Conservation (phyloP, 768 basidiomycete genomes). For the Tylopilus balloui region DNA sequence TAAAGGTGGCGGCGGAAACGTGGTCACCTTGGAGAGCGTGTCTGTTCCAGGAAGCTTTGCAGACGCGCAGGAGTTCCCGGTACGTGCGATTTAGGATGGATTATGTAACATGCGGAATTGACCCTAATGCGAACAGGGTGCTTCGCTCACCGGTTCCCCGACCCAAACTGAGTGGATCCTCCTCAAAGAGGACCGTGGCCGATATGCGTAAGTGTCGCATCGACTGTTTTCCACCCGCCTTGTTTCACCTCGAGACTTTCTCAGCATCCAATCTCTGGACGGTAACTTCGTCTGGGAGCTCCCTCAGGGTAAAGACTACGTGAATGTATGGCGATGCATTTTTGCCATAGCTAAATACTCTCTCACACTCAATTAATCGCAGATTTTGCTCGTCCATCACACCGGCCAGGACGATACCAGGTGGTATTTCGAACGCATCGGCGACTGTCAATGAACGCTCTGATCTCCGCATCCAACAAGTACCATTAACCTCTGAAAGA, state of each 20-base stretch:
- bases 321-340: background rate
- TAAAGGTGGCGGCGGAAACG: background rate
- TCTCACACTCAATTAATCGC: background rate
- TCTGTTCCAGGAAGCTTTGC: background rate
- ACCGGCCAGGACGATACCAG: background rate
- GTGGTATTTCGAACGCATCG: no score
- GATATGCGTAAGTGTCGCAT: no score
- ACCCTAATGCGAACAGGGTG: background rate
- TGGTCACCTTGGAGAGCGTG: background rate
- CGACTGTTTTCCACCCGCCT: no score
- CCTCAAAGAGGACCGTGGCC: background rate
- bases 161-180: background rate
- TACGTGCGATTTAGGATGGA: background rate
- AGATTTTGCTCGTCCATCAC: background rate
- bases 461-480: no score
- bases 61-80: background rate
- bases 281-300: background rate
- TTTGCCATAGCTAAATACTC: no score
- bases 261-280: background rate
- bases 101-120: background rate
- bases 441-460: no score
- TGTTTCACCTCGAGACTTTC: background rate
- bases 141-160: background rate
- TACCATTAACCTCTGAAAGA: no score
- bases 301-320: background rate